A percentile compares a stretch with the other conserved stretches of the same genome.
These are phyloP conservation scores for Cerioporus squamosus DNA, from an alignment of 1,284 basidiomycete species.

Conservation along the genomic window DNA sequence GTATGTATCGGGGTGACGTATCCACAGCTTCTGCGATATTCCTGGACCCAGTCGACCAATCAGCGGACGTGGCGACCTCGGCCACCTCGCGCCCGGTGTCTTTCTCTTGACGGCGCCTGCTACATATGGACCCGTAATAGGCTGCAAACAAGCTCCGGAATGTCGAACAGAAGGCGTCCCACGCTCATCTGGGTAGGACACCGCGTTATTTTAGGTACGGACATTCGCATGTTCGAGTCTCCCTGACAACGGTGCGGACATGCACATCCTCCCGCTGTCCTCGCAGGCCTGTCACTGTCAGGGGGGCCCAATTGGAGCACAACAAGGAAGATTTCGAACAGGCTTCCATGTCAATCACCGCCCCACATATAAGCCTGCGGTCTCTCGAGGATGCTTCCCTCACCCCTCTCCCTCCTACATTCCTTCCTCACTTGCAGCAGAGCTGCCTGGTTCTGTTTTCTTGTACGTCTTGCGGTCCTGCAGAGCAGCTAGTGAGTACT, in stretches of 20 bases:
- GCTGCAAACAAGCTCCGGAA: background rate
- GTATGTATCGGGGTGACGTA: constrained; percentile 16
- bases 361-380: constrained; percentile 6
- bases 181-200: constrained; percentile 2
- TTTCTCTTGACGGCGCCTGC: background rate
- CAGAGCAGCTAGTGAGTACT: background rate
- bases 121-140: background rate
- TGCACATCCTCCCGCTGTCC: constrained; percentile 6
- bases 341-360: constrained; percentile 11
- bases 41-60: constrained; percentile 6
- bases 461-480: constrained; percentile 26
- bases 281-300: background rate
- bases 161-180: background rate
- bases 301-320: background rate
- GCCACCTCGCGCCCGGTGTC: constrained; percentile 6
- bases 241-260: constrained; percentile 22
- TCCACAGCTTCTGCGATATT: constrained; percentile 13
- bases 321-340: constrained; percentile 1
- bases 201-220: constrained; percentile 12
- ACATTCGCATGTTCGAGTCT: constrained; percentile 1
- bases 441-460: constrained; percentile 40
- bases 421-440: constrained; percentile 39
- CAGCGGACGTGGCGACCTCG: constrained; percentile 11
- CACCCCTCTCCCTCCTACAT: constrained; percentile 24
- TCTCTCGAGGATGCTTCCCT: background rate